Evolutionary conservation across 352 stramenopile species (phyloP).

Genomic region (Globisporangium orthogonon): DNA sequence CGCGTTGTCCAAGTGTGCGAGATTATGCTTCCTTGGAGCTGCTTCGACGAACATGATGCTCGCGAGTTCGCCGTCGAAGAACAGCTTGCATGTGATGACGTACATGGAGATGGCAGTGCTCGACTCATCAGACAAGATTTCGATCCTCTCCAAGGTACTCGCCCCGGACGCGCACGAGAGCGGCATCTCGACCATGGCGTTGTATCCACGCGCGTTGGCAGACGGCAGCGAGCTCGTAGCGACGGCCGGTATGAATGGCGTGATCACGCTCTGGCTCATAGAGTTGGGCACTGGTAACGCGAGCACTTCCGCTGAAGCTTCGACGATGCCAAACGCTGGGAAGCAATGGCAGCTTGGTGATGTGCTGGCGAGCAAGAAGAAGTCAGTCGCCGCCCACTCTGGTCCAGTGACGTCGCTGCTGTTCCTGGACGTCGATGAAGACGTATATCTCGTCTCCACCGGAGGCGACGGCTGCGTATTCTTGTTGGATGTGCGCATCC

Average conservation of each 20-base stretch:
- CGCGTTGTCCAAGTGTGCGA: slow-evolving; percentile 27
- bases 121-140: slow-evolving; percentile 41
- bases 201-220: slow-evolving; percentile 32
- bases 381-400: slow-evolving; percentile 43
- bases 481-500: slow-evolving; percentile 51
- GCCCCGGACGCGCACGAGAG: slow-evolving; percentile 44
- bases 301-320: too few species aligned
- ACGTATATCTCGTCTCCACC: slow-evolving; percentile 51
- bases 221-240: slow-evolving; percentile 55
- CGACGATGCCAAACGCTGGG: background rate
- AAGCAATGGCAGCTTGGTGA: slow-evolving; percentile 48
- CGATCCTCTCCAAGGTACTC: slow-evolving; percentile 45
- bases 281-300: slow-evolving; percentile 19
- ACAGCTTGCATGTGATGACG: slow-evolving; percentile 46
- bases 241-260: slow-evolving; percentile 54
- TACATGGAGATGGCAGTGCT: slow-evolving; percentile 38
- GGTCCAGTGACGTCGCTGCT: slow-evolving; percentile 49
- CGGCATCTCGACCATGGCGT: slow-evolving; percentile 40
- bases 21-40: slow-evolving; percentile 36
- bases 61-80: slow-evolving; percentile 22
- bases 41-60: slow-evolving; percentile 48
- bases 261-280: slow-evolving; percentile 66
- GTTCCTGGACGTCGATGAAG: slow-evolving; percentile 33
- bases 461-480: slow-evolving; percentile 62
- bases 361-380: slow-evolving; percentile 61